phyloP scores from a whole-genome alignment of 345 rosid species.

The Hevea brasiliensis region DNA sequence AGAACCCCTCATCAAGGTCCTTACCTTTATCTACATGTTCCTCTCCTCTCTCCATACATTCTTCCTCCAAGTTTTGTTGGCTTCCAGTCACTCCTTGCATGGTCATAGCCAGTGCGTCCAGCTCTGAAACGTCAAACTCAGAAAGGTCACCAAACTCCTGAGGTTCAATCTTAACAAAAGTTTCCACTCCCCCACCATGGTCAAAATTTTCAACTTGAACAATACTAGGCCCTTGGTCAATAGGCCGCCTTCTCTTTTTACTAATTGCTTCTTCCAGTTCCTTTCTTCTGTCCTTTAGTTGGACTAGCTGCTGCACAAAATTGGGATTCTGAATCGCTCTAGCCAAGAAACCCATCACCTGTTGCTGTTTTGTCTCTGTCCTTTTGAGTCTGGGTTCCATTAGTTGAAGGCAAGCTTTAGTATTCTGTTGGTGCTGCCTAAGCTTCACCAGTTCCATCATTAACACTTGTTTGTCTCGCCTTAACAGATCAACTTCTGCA shows the following conservation, averaged over 20 bases:
- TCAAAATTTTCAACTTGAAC: constrained; percentile 29
- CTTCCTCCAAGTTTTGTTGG: constrained; percentile 24
- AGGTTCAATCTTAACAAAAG: constrained; percentile 43
- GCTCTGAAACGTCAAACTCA: constrained; percentile 44
- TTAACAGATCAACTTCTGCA: constrained; percentile 54
- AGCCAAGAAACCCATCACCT: constrained; percentile 73
- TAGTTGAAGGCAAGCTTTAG: constrained; percentile 47
- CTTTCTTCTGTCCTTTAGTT: constrained; percentile 48
- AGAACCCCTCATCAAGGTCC: constrained; percentile 43
- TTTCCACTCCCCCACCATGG: constrained; percentile 12
- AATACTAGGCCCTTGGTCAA: constrained; percentile 41
- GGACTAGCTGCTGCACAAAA: constrained; percentile 54
- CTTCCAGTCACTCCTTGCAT: constrained; percentile 45
- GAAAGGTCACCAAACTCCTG: constrained; percentile 40
- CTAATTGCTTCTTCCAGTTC: constrained; percentile 56
- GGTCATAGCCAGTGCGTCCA: constrained; percentile 48
- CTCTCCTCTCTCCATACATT: constrained; percentile 20
- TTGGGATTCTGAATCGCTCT: constrained; percentile 64
- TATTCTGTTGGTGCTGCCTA: constrained; percentile 59
- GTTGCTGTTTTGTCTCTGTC: constrained; percentile 62
- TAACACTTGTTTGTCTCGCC: constrained; percentile 61
- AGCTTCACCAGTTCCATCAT: constrained; percentile 63
- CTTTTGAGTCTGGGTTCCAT: constrained; percentile 57
- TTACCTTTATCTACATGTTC: constrained; percentile 25
- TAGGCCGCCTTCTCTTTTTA: constrained; percentile 53